phyloP scores from a whole-genome alignment of 2,329 filamentous ascomycete genomes.

The Ceratocystis huliohia region DNA sequence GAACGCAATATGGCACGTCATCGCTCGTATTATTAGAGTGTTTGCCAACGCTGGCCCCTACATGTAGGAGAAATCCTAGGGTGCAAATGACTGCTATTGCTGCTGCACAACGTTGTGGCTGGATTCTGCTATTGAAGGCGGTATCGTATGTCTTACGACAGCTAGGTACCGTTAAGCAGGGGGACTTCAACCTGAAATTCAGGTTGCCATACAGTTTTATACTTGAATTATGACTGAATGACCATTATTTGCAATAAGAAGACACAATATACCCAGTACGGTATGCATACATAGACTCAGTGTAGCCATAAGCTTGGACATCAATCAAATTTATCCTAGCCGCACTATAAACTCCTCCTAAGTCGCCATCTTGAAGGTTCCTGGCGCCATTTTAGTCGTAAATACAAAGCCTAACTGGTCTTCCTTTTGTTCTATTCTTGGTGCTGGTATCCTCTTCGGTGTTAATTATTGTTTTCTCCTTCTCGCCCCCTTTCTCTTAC shows the following conservation, averaged over 20 bases:
- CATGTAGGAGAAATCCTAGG: no score
- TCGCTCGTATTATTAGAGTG: not conserved
- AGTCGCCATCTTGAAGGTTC: not conserved
- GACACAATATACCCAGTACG: not conserved
- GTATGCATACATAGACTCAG: not conserved
- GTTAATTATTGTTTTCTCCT: not conserved
- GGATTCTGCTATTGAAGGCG: no score
- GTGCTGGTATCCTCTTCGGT: not conserved
- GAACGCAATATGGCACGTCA: not conserved
- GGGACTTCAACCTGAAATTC: no score
- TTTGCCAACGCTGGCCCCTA: no score
- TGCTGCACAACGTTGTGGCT: no score
- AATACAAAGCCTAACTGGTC: not conserved
- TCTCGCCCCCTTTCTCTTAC: not conserved
- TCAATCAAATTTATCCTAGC: no score
- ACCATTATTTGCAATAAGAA: not conserved
- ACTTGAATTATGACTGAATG: not conserved
- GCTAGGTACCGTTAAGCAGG: no score
- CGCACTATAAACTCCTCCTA: no score
- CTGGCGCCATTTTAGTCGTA: conserved; percentile 5
- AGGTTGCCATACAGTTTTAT: not conserved
- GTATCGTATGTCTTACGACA: no score
- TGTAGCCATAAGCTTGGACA: no score
- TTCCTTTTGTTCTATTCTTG: not conserved
- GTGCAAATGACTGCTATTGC: no score